Evolutionary conservation across 768 basidiomycete species (phyloP).

Genomic region (Infundibulicybe gibba): DNA sequence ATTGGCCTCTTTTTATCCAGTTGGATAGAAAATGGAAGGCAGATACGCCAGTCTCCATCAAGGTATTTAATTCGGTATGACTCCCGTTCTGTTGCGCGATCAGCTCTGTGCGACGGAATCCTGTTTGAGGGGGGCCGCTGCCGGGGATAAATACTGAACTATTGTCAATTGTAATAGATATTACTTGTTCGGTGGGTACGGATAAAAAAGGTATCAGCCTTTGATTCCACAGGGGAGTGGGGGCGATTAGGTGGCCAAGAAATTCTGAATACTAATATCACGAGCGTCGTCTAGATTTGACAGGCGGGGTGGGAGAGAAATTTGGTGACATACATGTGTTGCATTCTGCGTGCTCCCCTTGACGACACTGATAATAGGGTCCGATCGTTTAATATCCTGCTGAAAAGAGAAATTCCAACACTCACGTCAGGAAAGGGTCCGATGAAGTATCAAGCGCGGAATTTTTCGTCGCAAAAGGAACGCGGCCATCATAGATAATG

Average conservation of each 20-base stretch:
- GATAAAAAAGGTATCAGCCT: constrained; percentile 12
- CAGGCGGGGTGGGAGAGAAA: not conserved
- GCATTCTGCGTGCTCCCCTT: constrained; percentile 48
- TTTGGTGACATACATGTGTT: constrained; percentile 34
- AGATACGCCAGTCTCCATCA: constrained; percentile 34
- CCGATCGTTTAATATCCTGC: not conserved
- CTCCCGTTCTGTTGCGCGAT: constrained; percentile 44
- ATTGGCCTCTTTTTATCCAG: constrained; percentile 36
- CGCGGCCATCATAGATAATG: constrained; percentile 53
- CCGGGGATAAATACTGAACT: constrained; percentile 55
- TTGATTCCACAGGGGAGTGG: constrained; percentile 51
- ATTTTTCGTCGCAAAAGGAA: constrained; percentile 37
- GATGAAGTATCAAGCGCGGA: constrained; percentile 40
- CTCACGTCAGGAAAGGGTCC: constrained; percentile 56
- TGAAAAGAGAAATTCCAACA: not conserved
- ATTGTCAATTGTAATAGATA: constrained; percentile 54
- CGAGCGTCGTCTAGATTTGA: not conserved
- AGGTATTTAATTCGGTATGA: constrained; percentile 29
- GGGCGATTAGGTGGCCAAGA: constrained; percentile 28
- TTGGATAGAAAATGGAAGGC: constrained; percentile 34
- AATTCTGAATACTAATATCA: constrained; percentile 38
- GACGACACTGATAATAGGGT: constrained; percentile 37
- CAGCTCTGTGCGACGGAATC: constrained; percentile 58
- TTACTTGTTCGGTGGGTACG: constrained; percentile 40
- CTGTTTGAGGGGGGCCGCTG: constrained; percentile 41